phyloP scores from a whole-genome alignment of 169 alveolate species.

The Eimeria necatrix region DNA sequence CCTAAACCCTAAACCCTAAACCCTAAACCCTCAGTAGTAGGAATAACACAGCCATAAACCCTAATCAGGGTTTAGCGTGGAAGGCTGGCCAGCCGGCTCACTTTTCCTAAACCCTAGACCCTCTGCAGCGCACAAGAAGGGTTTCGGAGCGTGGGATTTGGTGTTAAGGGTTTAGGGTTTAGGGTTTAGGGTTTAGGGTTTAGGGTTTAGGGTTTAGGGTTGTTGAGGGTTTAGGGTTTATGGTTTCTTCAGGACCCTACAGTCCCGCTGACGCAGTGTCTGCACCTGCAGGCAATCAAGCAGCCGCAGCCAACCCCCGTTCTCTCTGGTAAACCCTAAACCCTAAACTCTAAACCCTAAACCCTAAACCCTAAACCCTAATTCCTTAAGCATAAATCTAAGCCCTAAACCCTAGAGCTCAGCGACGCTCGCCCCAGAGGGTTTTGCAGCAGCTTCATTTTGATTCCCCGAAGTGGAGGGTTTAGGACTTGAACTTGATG shows the following conservation, averaged over 20 bases:
- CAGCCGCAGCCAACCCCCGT: neutral
- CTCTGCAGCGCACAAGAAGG: neutral
- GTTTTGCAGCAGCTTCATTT: neutral
- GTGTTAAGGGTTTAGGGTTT: slow-evolving; percentile 10
- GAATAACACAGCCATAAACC: neutral
- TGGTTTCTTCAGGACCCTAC: neutral
- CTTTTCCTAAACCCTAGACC: neutral
- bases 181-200: slow-evolving; percentile 33
- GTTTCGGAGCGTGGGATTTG: neutral
- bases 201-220: slow-evolving; percentile 1
- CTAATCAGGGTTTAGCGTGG: neutral
- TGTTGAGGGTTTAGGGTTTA: neutral
- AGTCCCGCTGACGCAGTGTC: slow-evolving; percentile 3
- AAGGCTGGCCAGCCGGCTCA: too few species aligned
- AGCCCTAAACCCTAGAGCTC: neutral
- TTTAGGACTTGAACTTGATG: too few species aligned
- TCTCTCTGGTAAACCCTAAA: neutral
- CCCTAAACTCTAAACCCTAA: neutral
- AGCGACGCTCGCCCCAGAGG: neutral
- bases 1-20: too few species aligned
- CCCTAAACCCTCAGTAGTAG: neutral
- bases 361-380: neutral
- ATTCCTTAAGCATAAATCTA: neutral
- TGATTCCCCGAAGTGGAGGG: neutral
- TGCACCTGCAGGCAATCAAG: neutral